Percentiles rank a stretch among this genome's conserved stretches.
phyloP scores from a whole-genome alignment of 108 stramenopile species.

The Pseudonitzschia multistriata region DNA sequence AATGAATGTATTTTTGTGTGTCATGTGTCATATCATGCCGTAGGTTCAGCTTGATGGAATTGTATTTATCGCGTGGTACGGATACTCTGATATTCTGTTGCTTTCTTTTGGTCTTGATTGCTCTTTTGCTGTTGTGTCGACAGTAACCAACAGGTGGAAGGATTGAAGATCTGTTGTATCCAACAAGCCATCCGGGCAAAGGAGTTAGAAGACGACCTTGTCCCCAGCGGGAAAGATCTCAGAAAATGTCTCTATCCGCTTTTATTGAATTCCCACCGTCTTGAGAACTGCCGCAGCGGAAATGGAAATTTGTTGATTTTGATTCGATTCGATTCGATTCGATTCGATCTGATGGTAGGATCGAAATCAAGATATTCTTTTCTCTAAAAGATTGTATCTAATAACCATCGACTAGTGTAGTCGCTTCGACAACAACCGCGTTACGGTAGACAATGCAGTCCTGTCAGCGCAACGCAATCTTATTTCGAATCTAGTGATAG shows the following conservation, averaged over 20 bases:
- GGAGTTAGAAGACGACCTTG: not conserved
- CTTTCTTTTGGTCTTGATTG: not conserved
- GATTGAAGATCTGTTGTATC: not conserved
- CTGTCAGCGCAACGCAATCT: not conserved
- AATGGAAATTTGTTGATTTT: no score
- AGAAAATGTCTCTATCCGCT: not conserved
- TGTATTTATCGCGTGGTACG: no score
- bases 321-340: conserved; percentile 3
- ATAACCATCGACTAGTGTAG: not conserved
- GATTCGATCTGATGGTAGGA: not conserved
- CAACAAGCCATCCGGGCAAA: not conserved
- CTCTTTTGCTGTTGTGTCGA: not conserved
- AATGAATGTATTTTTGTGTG: not conserved
- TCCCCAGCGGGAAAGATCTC: not conserved
- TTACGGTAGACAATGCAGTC: not conserved
- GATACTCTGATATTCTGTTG: not conserved
- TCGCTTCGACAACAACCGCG: not conserved
- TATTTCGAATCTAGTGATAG: not conserved
- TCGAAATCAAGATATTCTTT: not conserved
- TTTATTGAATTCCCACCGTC: not conserved
- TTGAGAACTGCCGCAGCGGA: no score
- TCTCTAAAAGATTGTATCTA: not conserved
- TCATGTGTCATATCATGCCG: not conserved
- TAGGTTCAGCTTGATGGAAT: not conserved
- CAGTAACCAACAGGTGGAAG: not conserved